Evolutionary conservation across 2,329 filamentous ascomycete genomes (phyloP).

Genomic region (Penicillium sp.): DNA sequence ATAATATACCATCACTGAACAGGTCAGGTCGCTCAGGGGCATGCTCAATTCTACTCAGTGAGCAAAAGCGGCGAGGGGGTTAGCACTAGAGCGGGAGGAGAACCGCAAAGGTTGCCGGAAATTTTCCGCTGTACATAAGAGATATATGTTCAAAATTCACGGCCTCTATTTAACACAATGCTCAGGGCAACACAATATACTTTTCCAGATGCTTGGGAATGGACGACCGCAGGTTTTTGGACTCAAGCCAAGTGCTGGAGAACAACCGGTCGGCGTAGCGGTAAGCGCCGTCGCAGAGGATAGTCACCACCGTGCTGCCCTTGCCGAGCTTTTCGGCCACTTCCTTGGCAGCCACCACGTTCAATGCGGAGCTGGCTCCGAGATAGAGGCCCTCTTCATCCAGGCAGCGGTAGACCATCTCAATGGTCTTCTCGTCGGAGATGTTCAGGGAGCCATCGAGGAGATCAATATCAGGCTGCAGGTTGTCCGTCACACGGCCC

Average conservation of each 20-base stretch:
- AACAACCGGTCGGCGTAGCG: constrained; percentile 93
- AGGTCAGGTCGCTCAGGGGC: too few relatives aligned
- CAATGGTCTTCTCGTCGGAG: constrained; percentile 89
- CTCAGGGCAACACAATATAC: constrained; percentile 86
- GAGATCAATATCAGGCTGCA: constrained; percentile 79
- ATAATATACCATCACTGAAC: too few relatives aligned
- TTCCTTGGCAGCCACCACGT: constrained; percentile 93
- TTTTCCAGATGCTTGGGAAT: constrained; percentile 85
- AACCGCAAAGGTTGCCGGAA: too few relatives aligned
- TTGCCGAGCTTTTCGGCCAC: constrained; percentile 87
- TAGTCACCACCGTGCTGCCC: constrained; percentile 88
- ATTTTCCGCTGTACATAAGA: too few relatives aligned
- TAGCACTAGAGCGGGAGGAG: too few relatives aligned
- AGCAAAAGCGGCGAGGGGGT: too few relatives aligned
- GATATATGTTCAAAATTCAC: not conserved
- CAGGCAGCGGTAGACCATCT: constrained; percentile 95
- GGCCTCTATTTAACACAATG: not conserved
- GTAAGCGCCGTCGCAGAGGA: constrained; percentile 96
- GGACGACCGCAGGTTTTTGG: constrained; percentile 78
- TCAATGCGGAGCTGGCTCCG: constrained; percentile 89
- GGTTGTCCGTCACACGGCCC: constrained; percentile 93
- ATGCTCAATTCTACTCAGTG: too few relatives aligned
- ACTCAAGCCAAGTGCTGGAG: constrained; percentile 84
- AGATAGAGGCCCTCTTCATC: constrained; percentile 96
- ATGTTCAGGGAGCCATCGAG: constrained; percentile 85